These are phyloP conservation scores for Yarrowia yakushimensis DNA, from an alignment of 805 yeast species.

Conservation along the genomic window DNA sequence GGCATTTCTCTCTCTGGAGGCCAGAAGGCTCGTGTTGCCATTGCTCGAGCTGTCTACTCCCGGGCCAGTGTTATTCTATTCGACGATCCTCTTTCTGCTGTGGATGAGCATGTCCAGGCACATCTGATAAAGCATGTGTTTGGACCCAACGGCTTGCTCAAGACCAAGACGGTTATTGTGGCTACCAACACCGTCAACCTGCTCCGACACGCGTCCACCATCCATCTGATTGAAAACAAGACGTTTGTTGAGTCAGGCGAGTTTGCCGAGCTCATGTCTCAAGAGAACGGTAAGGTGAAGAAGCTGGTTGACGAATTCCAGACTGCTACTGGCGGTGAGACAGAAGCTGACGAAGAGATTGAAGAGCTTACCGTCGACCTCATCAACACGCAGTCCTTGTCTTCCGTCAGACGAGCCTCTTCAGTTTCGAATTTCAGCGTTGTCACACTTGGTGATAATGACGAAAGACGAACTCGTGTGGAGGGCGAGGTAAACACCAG, in stretches of 20 bases:
- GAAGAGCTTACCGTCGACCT: not conserved
- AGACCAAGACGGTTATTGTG: slow-evolving; percentile 60
- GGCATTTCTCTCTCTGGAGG: slow-evolving; percentile 90
- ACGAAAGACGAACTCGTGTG: not conserved
- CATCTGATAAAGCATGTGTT: slow-evolving; percentile 71
- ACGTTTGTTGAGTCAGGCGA: slow-evolving; percentile 61
- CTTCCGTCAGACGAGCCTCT: slow-evolving; percentile 54
- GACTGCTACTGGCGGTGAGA: not conserved
- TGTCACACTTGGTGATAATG: not conserved
- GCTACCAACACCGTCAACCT: slow-evolving; percentile 83
- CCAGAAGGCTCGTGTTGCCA: slow-evolving; percentile 78
- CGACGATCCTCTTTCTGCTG: slow-evolving; percentile 85
- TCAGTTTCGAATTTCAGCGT: slow-evolving; percentile 29
- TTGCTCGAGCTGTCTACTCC: slow-evolving; percentile 78
- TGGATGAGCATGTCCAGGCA: slow-evolving; percentile 80
- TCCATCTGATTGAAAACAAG: slow-evolving; percentile 61
- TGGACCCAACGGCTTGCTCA: slow-evolving; percentile 54
- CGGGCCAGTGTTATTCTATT: slow-evolving; percentile 60
- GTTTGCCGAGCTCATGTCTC: slow-evolving; percentile 46
- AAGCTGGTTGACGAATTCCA: slow-evolving; percentile 18
- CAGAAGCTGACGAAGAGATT: not conserved
- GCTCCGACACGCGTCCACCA: slow-evolving; percentile 64
- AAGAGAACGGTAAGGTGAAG: slow-evolving; percentile 10
- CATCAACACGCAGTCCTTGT: slow-evolving; percentile 25
- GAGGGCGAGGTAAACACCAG: slow-evolving; percentile 3